phyloP scores from a whole-genome alignment of 306 rosid species.

The Vigna reflexopilosa region DNA sequence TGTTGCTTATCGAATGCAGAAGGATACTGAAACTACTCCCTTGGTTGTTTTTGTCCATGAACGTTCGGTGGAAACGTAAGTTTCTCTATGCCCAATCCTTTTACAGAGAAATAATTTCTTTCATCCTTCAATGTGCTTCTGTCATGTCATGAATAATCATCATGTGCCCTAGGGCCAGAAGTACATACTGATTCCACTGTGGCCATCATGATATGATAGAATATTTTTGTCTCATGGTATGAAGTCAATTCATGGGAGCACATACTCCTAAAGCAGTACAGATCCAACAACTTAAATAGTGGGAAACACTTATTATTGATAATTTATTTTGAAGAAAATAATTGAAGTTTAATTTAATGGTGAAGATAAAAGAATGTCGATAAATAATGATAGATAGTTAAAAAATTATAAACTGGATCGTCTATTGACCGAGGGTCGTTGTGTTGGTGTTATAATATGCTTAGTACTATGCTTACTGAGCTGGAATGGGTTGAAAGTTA shows the following conservation, averaged over 20 bases:
- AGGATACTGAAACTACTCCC: constrained; percentile 49
- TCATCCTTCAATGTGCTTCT: constrained; percentile 1
- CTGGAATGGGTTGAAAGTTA: too few relatives aligned
- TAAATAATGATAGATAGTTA: too few relatives aligned
- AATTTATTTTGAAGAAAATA: too few relatives aligned
- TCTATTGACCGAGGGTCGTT: too few relatives aligned
- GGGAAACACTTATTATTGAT: too few relatives aligned
- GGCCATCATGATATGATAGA: constrained; percentile 14
- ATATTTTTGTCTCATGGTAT: constrained; percentile 12
- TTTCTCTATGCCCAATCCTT: constrained; percentile 24
- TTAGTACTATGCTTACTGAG: too few relatives aligned
- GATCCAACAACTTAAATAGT: too few relatives aligned
- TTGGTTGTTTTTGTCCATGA: constrained; percentile 69
- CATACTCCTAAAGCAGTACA: constrained; percentile 12
- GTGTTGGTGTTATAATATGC: too few relatives aligned
- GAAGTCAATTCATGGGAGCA: constrained; percentile 24
- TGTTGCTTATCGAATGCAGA: constrained; percentile 78
- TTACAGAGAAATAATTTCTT: neutral
- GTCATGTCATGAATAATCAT: constrained; percentile 26
- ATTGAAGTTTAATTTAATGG: too few relatives aligned
- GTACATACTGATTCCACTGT: constrained; percentile 13
- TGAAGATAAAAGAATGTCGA: too few relatives aligned
- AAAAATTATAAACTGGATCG: too few relatives aligned
- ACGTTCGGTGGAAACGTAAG: constrained; percentile 60
- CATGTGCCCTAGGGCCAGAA: constrained; percentile 7